These are phyloP conservation scores for Russula compacta DNA, from an alignment of 768 basidiomycete species.

Conservation along the genomic window DNA sequence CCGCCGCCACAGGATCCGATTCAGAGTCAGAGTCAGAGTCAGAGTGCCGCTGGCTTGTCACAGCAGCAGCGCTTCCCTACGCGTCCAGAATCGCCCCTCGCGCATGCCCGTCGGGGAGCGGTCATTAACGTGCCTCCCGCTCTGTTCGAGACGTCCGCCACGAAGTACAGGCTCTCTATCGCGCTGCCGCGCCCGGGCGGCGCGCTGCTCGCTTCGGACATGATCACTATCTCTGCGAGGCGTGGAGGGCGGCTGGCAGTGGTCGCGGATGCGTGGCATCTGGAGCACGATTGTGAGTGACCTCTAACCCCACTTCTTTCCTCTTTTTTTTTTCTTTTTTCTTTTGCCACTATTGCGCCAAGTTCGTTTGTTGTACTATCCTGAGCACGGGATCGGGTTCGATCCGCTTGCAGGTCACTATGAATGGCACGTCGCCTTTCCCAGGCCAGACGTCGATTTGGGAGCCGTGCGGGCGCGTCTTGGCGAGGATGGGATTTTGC, in stretches of 20 bases:
- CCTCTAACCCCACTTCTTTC: neutral
- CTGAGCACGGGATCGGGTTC: neutral
- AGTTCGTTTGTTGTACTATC: neutral
- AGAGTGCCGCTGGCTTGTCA: neutral
- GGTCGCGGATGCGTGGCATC: slow-evolving; percentile 16
- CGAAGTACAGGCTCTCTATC: neutral
- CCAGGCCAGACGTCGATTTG: neutral
- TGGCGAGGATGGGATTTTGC: neutral
- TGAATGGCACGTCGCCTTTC: slow-evolving; percentile 12
- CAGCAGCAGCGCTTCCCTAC: neutral
- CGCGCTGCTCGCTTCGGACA: slow-evolving; percentile 4
- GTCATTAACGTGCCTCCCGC: neutral
- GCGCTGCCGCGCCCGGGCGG: slow-evolving; percentile 12
- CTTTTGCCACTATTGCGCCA: neutral
- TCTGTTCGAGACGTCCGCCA: neutral
- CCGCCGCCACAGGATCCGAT: neutral
- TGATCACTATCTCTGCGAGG: slow-evolving; percentile 11
- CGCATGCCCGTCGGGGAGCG: slow-evolving; percentile 1
- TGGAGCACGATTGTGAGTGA: slow-evolving; percentile 11
- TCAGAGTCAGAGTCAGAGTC: no score
- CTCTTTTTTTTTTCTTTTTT: no score
- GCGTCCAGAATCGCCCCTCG: slow-evolving; percentile 13
- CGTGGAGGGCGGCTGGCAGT: slow-evolving; percentile 8
- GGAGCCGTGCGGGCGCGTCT: slow-evolving; percentile 3
- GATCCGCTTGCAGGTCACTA: slow-evolving; percentile 3